phyloP scores from a whole-genome alignment of 495 filamentous ascomycete genomes.

The Hypoxylon subgilvum region DNA sequence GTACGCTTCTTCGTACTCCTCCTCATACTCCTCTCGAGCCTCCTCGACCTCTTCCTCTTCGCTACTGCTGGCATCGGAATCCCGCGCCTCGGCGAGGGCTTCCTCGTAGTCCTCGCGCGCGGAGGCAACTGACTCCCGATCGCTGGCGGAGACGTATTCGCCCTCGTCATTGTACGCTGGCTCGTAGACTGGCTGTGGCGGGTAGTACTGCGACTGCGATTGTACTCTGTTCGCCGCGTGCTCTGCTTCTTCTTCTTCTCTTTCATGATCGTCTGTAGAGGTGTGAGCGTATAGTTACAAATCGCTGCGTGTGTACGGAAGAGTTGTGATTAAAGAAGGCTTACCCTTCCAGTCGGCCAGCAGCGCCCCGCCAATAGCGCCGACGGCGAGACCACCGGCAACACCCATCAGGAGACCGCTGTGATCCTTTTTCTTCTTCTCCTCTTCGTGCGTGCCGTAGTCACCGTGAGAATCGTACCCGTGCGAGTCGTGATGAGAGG shows the following conservation, averaged over 20 bases:
- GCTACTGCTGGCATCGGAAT: constrained; percentile 50
- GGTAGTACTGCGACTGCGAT: constrained; percentile 25
- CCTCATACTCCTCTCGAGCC: constrained; percentile 53
- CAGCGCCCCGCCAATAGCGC: constrained; percentile 62
- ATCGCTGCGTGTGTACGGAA: not conserved
- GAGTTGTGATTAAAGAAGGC: constrained; percentile 14
- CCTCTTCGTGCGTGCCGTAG: constrained; percentile 15
- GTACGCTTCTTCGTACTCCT: constrained; percentile 57
- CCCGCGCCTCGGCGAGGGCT: constrained; percentile 44
- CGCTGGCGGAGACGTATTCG: constrained; percentile 47
- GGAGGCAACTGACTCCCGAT: constrained; percentile 47
- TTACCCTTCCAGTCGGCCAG: constrained; percentile 61
- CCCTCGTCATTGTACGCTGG: constrained; percentile 44
- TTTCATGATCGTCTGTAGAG: constrained; percentile 39
- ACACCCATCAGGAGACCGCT: constrained; percentile 56
- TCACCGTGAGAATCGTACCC: constrained; percentile 19
- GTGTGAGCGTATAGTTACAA: constrained; percentile 15
- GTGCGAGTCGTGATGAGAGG: constrained; percentile 18
- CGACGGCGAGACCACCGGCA: constrained; percentile 62
- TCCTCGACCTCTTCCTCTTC: constrained; percentile 52
- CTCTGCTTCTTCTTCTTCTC: constrained; percentile 28
- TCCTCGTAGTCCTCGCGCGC: constrained; percentile 50
- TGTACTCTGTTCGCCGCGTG: no score
- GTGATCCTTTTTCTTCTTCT: constrained; percentile 50
- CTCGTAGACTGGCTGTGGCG: constrained; percentile 28